Evolutionary conservation across 164 flowering plant genomes (phyloP).

Genomic region (Hamamelis virginiana): DNA sequence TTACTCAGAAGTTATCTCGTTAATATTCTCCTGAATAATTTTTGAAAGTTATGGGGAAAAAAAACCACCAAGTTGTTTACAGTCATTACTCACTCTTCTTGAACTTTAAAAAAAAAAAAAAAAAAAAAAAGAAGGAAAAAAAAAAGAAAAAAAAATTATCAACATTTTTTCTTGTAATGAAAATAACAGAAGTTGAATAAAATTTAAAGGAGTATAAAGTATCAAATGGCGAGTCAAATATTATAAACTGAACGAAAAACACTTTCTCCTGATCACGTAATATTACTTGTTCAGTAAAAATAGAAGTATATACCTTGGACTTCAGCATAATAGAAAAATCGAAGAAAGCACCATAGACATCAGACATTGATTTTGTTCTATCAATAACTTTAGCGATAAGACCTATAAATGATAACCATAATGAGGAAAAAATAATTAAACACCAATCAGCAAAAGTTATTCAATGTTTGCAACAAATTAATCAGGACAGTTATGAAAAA

Average conservation of each 20-base stretch:
- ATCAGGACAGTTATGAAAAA: background rate
- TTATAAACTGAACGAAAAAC: background rate
- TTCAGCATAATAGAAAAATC: constrained; percentile 78
- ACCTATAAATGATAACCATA: constrained; percentile 40
- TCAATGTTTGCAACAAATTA: background rate
- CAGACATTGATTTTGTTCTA: constrained; percentile 70
- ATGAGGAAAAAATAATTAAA: constrained; percentile 6
- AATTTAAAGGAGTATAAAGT: background rate
- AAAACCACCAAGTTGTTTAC: background rate
- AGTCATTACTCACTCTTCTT: background rate
- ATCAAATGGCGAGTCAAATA: background rate
- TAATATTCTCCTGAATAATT: no score
- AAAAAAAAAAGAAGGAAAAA: no score
- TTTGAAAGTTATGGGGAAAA: no score
- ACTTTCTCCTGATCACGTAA: background rate
- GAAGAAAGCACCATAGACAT: constrained; percentile 88
- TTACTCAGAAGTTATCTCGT: background rate
- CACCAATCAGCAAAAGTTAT: background rate
- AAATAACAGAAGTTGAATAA: background rate
- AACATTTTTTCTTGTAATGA: background rate
- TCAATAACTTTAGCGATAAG: constrained; percentile 86
- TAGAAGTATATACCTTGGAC: constrained; percentile 58
- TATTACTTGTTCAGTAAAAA: background rate
- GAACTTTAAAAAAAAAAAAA: no score
- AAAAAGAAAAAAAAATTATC: background rate